phyloP scores from a whole-genome alignment of 768 basidiomycete species.

The Leccinum barrowsii region DNA sequence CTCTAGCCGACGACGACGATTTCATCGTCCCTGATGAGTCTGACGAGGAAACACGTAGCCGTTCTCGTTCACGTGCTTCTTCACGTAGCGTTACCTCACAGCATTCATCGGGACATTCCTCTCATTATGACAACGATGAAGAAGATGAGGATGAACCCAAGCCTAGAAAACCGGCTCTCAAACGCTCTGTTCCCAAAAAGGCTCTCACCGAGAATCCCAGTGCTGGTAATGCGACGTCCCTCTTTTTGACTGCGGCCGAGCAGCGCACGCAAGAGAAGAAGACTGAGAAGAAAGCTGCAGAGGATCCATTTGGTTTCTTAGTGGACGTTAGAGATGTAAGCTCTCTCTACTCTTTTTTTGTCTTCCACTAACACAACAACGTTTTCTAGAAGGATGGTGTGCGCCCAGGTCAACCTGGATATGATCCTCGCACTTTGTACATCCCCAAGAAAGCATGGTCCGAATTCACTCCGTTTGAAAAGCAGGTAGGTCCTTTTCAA shows the following conservation, averaged over 20 bases:
- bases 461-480: slow-evolving; percentile 92
- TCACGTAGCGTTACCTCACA: slow-evolving; percentile 37
- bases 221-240: slow-evolving; percentile 31
- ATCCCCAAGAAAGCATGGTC: slow-evolving; percentile 77
- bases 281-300: slow-evolving; percentile 74
- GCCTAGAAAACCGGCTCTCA: slow-evolving; percentile 35
- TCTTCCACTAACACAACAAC: neutral
- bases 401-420: slow-evolving; percentile 75
- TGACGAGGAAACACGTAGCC: slow-evolving; percentile 51
- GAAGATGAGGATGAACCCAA: slow-evolving; percentile 32
- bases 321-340: slow-evolving; percentile 67
- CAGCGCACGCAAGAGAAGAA: slow-evolving; percentile 71
- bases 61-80: slow-evolving; percentile 48
- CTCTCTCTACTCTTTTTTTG: neutral
- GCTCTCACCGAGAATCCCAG: slow-evolving; percentile 25
- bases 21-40: slow-evolving; percentile 69
- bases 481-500: slow-evolving; percentile 49
- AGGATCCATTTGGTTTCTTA: slow-evolving; percentile 76
- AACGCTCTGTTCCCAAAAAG: slow-evolving; percentile 33
- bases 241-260: slow-evolving; percentile 84
- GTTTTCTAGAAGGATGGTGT: slow-evolving; percentile 69
- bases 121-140: slow-evolving; percentile 39
- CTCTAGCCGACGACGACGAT: slow-evolving; percentile 61
- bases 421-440: slow-evolving; percentile 85
- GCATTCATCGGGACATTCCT: slow-evolving; percentile 32